Evolutionary conservation across 768 basidiomycete species (phyloP).

Genomic region (Leccinum boreale): DNA sequence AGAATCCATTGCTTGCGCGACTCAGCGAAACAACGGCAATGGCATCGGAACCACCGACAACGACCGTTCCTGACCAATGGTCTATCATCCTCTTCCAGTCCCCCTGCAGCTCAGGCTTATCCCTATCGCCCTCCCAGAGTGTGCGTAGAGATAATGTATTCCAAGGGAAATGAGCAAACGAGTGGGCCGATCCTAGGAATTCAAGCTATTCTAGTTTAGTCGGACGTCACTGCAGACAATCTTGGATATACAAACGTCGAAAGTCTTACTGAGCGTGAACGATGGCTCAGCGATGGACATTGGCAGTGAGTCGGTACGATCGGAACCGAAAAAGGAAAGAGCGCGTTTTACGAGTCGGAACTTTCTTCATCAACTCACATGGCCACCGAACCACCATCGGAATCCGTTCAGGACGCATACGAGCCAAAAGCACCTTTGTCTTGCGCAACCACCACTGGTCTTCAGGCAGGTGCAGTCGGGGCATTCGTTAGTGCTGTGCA

Average conservation of each 20-base stretch:
- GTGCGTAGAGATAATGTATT: constrained; percentile 34
- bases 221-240: constrained; percentile 1
- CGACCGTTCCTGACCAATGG: constrained; percentile 50
- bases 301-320: constrained; percentile 6
- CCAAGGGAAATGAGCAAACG: constrained; percentile 47
- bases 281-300: constrained; percentile 19
- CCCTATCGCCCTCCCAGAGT: constrained; percentile 35
- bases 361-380: constrained; percentile 17
- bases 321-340: constrained; percentile 23
- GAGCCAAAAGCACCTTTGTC: constrained; percentile 53
- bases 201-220: constrained; percentile 23
- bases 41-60: constrained; percentile 41
- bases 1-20: constrained; percentile 20
- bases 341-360: not conserved
- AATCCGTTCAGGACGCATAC: constrained; percentile 27
- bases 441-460: constrained; percentile 53
- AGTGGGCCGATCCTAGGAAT: constrained; percentile 35
- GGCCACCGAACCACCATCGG: constrained; percentile 18
- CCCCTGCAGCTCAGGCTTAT: constrained; percentile 29
- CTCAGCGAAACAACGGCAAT: constrained; percentile 37
- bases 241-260: constrained; percentile 40
- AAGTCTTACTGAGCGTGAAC: constrained; percentile 40
- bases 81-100: constrained; percentile 47
- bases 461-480: constrained; percentile 66
- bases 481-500: constrained; percentile 70